Percentiles rank a stretch among this genome's conserved stretches.
Conservation (phyloP, 768 basidiomycete species). For the Kwoniella dejecticola region DNA sequence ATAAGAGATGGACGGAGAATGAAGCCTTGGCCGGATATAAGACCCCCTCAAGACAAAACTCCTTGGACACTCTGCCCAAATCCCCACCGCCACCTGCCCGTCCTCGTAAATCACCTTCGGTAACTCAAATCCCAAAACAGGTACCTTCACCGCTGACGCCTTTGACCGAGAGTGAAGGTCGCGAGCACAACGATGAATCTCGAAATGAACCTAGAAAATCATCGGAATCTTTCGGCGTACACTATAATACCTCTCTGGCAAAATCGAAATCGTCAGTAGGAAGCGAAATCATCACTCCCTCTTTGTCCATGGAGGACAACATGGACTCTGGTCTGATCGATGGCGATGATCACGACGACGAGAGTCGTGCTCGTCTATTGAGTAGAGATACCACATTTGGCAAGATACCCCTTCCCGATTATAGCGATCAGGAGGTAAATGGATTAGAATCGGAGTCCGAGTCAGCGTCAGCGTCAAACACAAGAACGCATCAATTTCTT, state of each 20-base stretch:
- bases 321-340: background rate
- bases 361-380: background rate
- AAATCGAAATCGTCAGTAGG: constrained; percentile 22
- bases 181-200: too few species aligned
- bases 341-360: background rate
- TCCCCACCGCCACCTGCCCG: constrained; percentile 21
- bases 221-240: constrained; percentile 29
- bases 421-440: too few species aligned
- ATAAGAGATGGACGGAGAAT: background rate
- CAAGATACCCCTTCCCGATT: background rate
- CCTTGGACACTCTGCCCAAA: background rate
- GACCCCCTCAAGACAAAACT: background rate
- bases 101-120: constrained; percentile 1
- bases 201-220: constrained; percentile 18
- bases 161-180: background rate
- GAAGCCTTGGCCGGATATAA: background rate
- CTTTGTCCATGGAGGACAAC: constrained; percentile 1
- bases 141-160: too few species aligned
- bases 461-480: too few species aligned
- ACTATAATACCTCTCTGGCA: constrained; percentile 4
- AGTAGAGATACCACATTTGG: background rate
- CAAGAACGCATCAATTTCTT: too few species aligned
- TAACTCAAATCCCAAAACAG: background rate
- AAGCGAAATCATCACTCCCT: constrained; percentile 22
- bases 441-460: too few species aligned